A percentile compares a stretch with the other conserved stretches of the same genome.
These are phyloP conservation scores for Lentinula sp. DNA, from an alignment of 768 basidiomycete species.

Conservation along the genomic window DNA sequence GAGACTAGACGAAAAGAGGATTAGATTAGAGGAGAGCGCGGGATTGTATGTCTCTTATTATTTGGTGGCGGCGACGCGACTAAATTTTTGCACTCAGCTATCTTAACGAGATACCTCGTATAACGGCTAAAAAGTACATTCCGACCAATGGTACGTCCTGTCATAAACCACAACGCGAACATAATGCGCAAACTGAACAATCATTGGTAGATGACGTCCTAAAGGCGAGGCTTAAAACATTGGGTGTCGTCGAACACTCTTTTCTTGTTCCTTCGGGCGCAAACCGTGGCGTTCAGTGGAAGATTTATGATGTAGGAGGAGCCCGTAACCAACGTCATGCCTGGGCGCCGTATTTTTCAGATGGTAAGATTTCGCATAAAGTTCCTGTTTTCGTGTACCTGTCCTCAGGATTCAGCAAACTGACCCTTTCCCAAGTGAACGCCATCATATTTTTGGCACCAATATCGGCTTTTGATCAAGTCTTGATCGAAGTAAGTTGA, in stretches of 20 bases:
- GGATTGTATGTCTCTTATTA: conserved; percentile 59
- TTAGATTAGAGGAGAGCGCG: conserved; percentile 76
- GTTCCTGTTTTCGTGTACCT: background rate
- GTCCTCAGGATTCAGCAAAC: background rate
- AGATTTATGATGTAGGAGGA: conserved; percentile 83
- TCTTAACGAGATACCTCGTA: conserved; percentile 73
- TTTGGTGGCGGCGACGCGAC: conserved; percentile 2
- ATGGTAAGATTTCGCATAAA: conserved; percentile 38
- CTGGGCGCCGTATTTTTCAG: conserved; percentile 87
- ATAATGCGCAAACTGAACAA: conserved; percentile 9
- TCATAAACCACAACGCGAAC: conserved; percentile 6
- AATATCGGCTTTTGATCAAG: conserved; percentile 84
- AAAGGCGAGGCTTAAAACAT: conserved; percentile 76
- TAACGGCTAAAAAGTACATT: conserved; percentile 76
- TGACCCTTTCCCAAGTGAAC: conserved; percentile 45
- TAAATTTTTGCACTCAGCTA: conserved; percentile 41
- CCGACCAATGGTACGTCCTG: conserved; percentile 61
- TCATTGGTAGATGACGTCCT: conserved; percentile 58
- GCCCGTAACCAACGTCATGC: conserved; percentile 76
- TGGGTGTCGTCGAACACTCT: conserved; percentile 74
- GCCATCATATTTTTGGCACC: conserved; percentile 87
- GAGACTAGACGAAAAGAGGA: conserved; percentile 54
- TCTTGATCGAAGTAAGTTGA: conserved; percentile 58
- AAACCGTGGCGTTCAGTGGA: conserved; percentile 63
- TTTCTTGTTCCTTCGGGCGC: conserved; percentile 59